Evolutionary conservation across 2,329 filamentous ascomycete genomes (phyloP).

Genomic region (Endoconidiophora polonica): DNA sequence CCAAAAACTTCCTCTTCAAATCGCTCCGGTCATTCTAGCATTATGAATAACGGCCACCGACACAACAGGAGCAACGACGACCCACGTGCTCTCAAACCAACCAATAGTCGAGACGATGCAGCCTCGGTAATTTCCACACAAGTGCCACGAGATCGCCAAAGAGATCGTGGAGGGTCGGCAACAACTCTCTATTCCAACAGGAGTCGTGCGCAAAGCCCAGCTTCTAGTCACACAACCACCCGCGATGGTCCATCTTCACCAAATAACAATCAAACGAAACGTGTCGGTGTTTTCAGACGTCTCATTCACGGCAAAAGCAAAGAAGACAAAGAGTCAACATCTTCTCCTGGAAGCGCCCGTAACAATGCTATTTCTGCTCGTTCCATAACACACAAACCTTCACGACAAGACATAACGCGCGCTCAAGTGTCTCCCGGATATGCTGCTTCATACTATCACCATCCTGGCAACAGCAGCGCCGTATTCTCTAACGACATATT

Average conservation of each 20-base stretch:
- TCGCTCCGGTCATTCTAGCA: slow-evolving; percentile 40
- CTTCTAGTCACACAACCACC: slow-evolving; percentile 52
- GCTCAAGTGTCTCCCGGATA: slow-evolving; percentile 21
- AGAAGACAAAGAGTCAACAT: slow-evolving; percentile 4
- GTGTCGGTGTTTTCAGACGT: slow-evolving; percentile 18
- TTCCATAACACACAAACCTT: slow-evolving; percentile 31
- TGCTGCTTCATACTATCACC: slow-evolving; percentile 5
- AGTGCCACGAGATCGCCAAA: slow-evolving; percentile 19
- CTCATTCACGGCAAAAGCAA: slow-evolving; percentile 11
- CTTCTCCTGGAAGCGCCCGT: slow-evolving; percentile 17
- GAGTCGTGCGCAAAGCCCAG: slow-evolving; percentile 62
- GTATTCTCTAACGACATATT: slow-evolving; percentile 11
- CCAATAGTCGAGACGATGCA: slow-evolving; percentile 56
- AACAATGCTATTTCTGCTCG: slow-evolving; percentile 7
- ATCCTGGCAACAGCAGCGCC: not conserved
- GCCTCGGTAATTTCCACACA: not conserved
- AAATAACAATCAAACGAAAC: slow-evolving; percentile 19
- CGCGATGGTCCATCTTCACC: slow-evolving; percentile 21
- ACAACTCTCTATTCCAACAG: slow-evolving; percentile 29
- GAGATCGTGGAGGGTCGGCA: slow-evolving; percentile 34
- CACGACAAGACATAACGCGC: slow-evolving; percentile 25
- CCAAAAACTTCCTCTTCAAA: slow-evolving; percentile 47
- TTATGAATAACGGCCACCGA: slow-evolving; percentile 43
- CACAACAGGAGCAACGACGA: slow-evolving; percentile 58
- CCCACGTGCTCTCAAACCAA: slow-evolving; percentile 49